Conservation (phyloP, 441 rosid genomes). For the Daphne laureola region DNA sequence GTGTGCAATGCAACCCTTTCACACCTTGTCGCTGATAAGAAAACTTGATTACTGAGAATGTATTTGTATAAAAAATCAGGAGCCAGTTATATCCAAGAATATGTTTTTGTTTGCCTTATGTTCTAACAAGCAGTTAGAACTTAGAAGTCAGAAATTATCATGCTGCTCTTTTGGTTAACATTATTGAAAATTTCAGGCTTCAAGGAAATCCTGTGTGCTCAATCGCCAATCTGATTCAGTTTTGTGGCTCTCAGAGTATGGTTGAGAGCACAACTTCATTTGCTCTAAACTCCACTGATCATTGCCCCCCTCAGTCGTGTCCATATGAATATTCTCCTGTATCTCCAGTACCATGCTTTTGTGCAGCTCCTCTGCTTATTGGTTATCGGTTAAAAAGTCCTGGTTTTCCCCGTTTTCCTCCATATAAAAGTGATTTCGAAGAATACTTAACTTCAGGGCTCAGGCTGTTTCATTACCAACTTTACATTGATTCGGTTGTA, state of each 20-base stretch:
- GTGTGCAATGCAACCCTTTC: no score
- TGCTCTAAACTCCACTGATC: conserved; percentile 19
- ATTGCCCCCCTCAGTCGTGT: conserved; percentile 46
- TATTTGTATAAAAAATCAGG: no score
- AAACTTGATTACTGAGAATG: no score
- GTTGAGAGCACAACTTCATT: conserved; percentile 12
- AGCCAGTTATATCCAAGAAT: no score
- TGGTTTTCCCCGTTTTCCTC: conserved; percentile 55
- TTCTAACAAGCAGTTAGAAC: no score
- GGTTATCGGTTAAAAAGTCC: conserved; percentile 95
- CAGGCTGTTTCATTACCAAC: conserved; percentile 40
- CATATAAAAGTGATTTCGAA: conserved; percentile 41
- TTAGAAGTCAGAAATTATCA: conserved; percentile 5
- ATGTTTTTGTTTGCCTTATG: no score
- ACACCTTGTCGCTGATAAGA: no score
- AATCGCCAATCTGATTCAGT: conserved; percentile 22
- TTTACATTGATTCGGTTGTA: conserved; percentile 33
- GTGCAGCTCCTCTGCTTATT: conserved; percentile 72
- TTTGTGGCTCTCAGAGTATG: conserved; percentile 39
- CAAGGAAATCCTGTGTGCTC: conserved; percentile 74
- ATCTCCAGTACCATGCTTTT: conserved; percentile 49
- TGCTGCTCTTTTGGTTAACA: conserved; percentile 2
- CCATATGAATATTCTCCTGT: conserved; percentile 57
- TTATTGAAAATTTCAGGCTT: conserved; percentile 54
- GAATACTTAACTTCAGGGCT: conserved; percentile 51